phyloP scores from a whole-genome alignment of 2,329 filamentous ascomycete species.

The Paracorniculantispora psalliotae region DNA sequence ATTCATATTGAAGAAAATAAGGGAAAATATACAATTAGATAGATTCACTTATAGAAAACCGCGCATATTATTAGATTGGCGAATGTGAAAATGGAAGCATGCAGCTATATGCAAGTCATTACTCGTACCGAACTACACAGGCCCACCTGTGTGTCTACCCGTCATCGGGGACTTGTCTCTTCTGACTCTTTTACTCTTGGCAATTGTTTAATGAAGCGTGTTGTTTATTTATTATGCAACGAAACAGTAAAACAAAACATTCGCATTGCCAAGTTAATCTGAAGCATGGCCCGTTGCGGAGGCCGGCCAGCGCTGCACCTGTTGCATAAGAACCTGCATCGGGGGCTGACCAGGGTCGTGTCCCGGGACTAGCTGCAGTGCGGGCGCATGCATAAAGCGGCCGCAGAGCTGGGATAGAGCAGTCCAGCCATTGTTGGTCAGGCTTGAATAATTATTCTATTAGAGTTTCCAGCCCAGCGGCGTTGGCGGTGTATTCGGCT shows the following conservation, averaged over 20 bases:
- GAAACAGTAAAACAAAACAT: neutral
- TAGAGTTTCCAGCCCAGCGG: neutral
- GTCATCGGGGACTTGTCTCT: neutral
- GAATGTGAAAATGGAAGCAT: neutral
- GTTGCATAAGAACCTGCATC: too few relatives aligned
- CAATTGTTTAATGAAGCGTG: neutral
- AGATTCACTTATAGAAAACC: neutral
- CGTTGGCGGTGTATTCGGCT: neutral
- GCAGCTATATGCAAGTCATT: conserved; percentile 11
- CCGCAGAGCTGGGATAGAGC: too few relatives aligned
- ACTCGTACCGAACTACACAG: conserved; percentile 6
- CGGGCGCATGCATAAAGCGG: neutral
- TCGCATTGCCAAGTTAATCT: neutral
- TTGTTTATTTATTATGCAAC: neutral
- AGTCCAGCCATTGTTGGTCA: too few relatives aligned
- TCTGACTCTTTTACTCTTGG: neutral
- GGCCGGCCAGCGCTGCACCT: neutral
- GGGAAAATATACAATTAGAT: too few relatives aligned
- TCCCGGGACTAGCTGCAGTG: neutral
- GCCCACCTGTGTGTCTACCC: neutral
- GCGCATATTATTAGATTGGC: neutral
- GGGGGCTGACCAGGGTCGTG: neutral
- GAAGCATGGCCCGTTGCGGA: neutral
- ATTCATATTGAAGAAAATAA: too few relatives aligned
- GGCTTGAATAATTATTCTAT: too few relatives aligned